A percentile compares a stretch with the other conserved stretches of the same genome.
Conservation (phyloP, 2,329 filamentous ascomycete genomes). For the Penicillium sp. region DNA sequence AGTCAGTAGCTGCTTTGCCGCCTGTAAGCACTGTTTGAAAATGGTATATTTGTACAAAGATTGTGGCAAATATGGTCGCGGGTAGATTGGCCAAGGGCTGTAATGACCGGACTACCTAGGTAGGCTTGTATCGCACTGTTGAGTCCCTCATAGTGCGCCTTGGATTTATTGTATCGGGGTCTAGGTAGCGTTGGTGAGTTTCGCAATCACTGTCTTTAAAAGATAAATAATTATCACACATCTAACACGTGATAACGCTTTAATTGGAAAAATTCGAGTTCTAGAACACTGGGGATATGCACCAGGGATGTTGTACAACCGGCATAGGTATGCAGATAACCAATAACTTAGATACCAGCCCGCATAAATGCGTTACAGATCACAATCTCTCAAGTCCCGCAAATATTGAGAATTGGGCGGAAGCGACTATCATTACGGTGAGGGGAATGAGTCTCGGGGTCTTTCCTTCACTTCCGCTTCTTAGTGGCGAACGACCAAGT, state of each 20-base stretch:
- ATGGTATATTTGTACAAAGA: not conserved
- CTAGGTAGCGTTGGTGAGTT: not conserved
- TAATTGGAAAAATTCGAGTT: not conserved
- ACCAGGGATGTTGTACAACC: not conserved
- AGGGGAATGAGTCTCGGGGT: not conserved
- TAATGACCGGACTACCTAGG: not conserved
- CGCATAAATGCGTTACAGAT: not conserved
- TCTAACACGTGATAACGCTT: not conserved
- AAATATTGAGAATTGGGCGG: not conserved
- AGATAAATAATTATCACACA: not conserved
- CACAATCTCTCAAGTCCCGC: not conserved
- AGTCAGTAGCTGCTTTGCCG: not conserved
- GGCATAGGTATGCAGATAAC: not conserved
- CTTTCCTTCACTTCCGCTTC: not conserved
- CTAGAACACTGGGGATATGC: not conserved
- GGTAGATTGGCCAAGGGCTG: not conserved
- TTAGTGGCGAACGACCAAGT: slow-evolving; percentile 1
- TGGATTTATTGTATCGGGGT: not conserved
- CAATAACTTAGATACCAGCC: not conserved
- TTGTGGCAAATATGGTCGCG: not conserved
- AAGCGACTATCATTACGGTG: not conserved
- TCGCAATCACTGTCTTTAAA: not conserved
- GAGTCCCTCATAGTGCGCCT: not conserved
- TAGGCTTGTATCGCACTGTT: not conserved
- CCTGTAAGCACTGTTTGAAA: not conserved